Conservation (phyloP, 1,284 basidiomycete species). For the Baeospora myosura region DNA sequence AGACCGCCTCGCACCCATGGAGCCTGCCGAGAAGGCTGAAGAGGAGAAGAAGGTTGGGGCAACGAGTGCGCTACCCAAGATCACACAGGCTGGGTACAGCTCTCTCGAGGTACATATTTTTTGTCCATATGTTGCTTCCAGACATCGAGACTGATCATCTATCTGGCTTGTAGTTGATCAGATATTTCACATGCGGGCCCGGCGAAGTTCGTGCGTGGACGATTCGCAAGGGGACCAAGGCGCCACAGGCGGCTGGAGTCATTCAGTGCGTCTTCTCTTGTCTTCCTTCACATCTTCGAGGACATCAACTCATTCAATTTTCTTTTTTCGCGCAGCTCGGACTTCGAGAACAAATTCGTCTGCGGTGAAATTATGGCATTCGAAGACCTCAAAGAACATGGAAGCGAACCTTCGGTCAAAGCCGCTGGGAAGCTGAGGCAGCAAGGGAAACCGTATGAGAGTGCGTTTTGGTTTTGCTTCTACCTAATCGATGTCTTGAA, state of each 20-base stretch:
- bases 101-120: constrained; percentile 62
- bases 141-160: neutral
- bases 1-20: constrained; percentile 75
- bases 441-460: constrained; percentile 95
- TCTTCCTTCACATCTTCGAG: too few species aligned
- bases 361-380: constrained; percentile 98
- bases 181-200: constrained; percentile 96
- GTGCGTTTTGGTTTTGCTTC: constrained; percentile 36
- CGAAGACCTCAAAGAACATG: constrained; percentile 87
- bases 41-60: constrained; percentile 72
- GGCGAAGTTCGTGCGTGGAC: constrained; percentile 99
- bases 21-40: constrained; percentile 68
- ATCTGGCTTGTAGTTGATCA: constrained; percentile 57
- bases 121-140: constrained; percentile 10
- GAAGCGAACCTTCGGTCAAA: constrained; percentile 87
- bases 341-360: constrained; percentile 98
- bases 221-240: constrained; percentile 88
- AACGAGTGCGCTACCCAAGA: constrained; percentile 76
- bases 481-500: neutral
- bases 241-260: constrained; percentile 95
- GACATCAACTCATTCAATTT: constrained; percentile 11
- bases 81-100: constrained; percentile 86
- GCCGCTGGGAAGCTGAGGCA: constrained; percentile 94
- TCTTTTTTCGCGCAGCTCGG: constrained; percentile 70
- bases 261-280: constrained; percentile 79